Conservation (phyloP, 345 rosid species). For the Eucalyptus curtisii region DNA sequence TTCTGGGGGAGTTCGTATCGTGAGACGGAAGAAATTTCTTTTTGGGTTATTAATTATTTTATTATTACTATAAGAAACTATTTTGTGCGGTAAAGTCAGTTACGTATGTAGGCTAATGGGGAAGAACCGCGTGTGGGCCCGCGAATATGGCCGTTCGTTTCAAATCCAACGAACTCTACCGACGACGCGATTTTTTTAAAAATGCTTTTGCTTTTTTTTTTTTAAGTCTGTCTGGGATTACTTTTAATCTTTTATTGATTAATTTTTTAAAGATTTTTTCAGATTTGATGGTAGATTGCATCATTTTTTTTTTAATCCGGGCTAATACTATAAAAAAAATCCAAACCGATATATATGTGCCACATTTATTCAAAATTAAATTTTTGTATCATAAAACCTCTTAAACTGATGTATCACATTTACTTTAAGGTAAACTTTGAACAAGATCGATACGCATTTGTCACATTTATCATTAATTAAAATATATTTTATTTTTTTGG, state of each 20-base stretch:
- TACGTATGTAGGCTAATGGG: background rate
- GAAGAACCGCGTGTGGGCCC: background rate
- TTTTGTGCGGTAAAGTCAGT: background rate
- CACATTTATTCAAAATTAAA: too few relatives aligned
- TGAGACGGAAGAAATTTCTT: background rate
- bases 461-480: fast-evolving
- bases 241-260: background rate
- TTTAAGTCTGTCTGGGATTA: background rate
- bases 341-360: fast-evolving
- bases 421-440: too few relatives aligned
- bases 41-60: background rate
- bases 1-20: background rate
- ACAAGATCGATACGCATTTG: fast-evolving
- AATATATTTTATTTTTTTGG: background rate
- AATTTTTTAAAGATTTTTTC: fast-evolving
- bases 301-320: fast-evolving
- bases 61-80: background rate
- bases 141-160: background rate
- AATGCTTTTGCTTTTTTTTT: background rate
- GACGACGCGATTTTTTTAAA: background rate
- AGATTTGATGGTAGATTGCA: too few relatives aligned
- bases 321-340: too few relatives aligned
- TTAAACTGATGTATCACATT: fast-evolving
- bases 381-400: fast-evolving
- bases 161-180: background rate